Conservation (phyloP, 441 rosid species). For the Eutrema salsugineum region DNA sequence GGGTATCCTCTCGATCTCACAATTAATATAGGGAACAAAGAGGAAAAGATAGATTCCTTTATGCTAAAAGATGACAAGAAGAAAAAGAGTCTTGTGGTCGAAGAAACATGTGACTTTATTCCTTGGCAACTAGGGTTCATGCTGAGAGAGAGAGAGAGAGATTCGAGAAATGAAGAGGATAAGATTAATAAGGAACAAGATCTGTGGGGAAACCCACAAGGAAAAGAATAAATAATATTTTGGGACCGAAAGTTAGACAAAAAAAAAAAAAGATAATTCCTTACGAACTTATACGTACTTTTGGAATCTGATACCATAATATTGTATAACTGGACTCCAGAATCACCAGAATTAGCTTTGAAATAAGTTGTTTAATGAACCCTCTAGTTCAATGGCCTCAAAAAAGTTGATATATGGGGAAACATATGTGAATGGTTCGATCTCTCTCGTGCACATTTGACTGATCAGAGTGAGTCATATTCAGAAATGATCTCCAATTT, state of each 20-base stretch:
- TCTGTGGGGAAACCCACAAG: slow-evolving; percentile 3
- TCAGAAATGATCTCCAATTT: no score
- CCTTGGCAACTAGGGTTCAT: slow-evolving; percentile 9
- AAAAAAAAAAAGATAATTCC: background rate
- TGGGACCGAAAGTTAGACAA: slow-evolving; percentile 16
- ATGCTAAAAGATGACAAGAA: background rate
- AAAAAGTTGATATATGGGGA: no score
- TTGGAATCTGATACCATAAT: slow-evolving; percentile 24
- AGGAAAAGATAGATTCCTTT: background rate
- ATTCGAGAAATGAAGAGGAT: slow-evolving; percentile 13
- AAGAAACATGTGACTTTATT: slow-evolving; percentile 26
- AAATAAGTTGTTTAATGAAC: no score
- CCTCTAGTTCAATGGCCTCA: no score
- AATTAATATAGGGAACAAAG: background rate
- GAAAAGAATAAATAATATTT: slow-evolving; percentile 1
- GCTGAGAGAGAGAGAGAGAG: background rate
- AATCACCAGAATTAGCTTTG: no score
- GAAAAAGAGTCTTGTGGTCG: slow-evolving; percentile 10
- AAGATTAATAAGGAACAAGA: slow-evolving; percentile 21
- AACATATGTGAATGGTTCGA: no score
- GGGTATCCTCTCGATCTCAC: background rate
- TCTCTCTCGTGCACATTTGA: no score
- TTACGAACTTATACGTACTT: background rate
- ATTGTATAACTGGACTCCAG: background rate
- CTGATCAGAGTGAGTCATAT: no score